A percentile compares a stretch with the other conserved stretches of the same genome.
These are phyloP conservation scores for Chaetomium tenue DNA, from an alignment of 495 filamentous ascomycete genomes.

Conservation along the genomic window DNA sequence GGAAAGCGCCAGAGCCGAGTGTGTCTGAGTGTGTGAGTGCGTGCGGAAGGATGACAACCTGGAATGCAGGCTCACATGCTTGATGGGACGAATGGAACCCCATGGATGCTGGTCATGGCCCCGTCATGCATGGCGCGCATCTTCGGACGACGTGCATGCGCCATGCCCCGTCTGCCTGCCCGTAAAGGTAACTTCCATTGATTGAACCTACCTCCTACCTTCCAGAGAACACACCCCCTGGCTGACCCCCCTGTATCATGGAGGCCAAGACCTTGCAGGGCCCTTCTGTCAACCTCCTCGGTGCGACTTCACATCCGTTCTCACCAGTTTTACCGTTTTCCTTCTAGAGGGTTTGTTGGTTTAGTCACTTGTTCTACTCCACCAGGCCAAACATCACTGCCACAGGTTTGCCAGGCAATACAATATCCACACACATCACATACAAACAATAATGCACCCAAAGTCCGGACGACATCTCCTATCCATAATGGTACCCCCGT, in stretches of 20 bases:
- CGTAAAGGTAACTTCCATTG: no score
- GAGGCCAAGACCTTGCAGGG: not conserved
- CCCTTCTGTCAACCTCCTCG: not conserved
- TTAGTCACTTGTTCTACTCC: not conserved
- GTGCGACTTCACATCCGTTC: not conserved
- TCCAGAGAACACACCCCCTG: not conserved
- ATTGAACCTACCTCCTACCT: no score
- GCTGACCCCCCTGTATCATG: not conserved
- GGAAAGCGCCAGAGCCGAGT: not conserved
- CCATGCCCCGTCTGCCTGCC: no score
- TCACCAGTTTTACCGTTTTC: not conserved
- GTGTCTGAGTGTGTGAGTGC: no score
- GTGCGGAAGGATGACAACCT: not conserved
- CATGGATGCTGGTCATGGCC: no score
- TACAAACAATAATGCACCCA: not conserved
- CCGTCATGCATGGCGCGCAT: slow-evolving; percentile 9
- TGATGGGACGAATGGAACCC: no score
- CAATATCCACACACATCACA: no score
- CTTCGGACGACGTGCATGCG: slow-evolving; percentile 1
- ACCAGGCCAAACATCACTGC: not conserved
- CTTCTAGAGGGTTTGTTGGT: not conserved
- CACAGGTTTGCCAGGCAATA: not conserved
- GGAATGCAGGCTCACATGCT: not conserved
- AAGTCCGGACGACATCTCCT: not conserved
- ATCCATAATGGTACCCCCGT: not conserved